Conservation (phyloP, 768 basidiomycete species). For the Suillus variegatus region DNA sequence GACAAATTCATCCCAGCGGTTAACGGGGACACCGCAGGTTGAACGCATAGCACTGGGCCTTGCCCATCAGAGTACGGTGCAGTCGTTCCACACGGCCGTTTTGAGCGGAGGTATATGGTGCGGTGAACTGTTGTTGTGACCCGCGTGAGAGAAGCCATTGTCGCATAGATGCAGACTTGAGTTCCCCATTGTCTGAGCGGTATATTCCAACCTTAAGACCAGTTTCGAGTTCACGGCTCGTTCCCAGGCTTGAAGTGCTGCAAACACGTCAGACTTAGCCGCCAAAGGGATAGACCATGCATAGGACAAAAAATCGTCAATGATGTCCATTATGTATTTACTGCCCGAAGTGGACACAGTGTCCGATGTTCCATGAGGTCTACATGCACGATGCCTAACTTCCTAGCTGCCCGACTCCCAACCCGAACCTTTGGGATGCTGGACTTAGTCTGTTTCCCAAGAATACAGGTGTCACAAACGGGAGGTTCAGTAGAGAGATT, state of each 20-base stretch:
- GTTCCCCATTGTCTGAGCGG: slow-evolving; percentile 27
- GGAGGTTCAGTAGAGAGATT: background rate
- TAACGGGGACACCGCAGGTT: slow-evolving; percentile 24
- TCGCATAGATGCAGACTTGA: slow-evolving; percentile 14
- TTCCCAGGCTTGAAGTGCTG: slow-evolving; percentile 31
- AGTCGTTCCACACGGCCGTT: slow-evolving; percentile 8
- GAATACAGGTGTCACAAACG: slow-evolving; percentile 1
- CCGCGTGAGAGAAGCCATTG: slow-evolving; percentile 18
- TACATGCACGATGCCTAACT: background rate
- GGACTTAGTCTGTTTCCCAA: slow-evolving; percentile 7
- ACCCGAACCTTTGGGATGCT: slow-evolving; percentile 3
- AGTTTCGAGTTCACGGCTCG: slow-evolving; percentile 21
- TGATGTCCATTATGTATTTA: slow-evolving; percentile 7
- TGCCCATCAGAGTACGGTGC: slow-evolving; percentile 36
- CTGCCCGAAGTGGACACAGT: background rate
- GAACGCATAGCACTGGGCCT: slow-evolving; percentile 32
- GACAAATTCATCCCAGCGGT: slow-evolving; percentile 37
- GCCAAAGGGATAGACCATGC: slow-evolving; percentile 32
- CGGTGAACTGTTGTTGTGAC: background rate
- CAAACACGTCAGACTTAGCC: slow-evolving; percentile 26
- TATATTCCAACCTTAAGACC: slow-evolving; percentile 15
- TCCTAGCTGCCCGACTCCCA: background rate
- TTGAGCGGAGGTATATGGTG: too few species aligned
- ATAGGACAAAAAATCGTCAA: slow-evolving; percentile 14
- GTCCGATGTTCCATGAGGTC: slow-evolving; percentile 7